phyloP scores from a whole-genome alignment of 2,329 filamentous ascomycete genomes.

The Fusarium verrucosum region DNA sequence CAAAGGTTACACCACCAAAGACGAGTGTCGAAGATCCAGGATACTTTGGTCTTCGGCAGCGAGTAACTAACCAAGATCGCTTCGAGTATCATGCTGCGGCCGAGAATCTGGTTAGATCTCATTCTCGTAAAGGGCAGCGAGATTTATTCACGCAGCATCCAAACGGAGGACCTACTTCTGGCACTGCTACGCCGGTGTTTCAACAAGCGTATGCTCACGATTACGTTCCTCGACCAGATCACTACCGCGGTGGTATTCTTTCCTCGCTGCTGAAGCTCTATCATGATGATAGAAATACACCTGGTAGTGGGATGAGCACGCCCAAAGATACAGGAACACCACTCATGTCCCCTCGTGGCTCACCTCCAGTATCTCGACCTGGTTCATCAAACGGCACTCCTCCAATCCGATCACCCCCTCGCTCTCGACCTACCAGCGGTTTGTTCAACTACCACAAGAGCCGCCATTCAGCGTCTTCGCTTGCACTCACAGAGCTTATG shows the following conservation, averaged over 20 bases:
- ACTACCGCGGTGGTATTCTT: conserved; percentile 78
- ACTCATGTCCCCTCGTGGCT: conserved; percentile 53
- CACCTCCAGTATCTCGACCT: conserved; percentile 54
- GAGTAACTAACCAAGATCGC: conserved; percentile 31
- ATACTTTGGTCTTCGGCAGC: conserved; percentile 41
- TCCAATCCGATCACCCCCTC: conserved; percentile 42
- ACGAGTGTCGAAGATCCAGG: conserved; percentile 19
- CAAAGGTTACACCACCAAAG: conserved; percentile 40
- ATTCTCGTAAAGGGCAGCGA: conserved; percentile 45
- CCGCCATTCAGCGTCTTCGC: conserved; percentile 54
- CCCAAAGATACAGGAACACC: conserved; percentile 53
- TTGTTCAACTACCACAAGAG: conserved; percentile 56
- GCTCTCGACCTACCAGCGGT: conserved; percentile 51
- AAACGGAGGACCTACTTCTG: conserved; percentile 46
- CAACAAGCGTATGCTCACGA: conserved; percentile 61
- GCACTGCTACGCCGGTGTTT: conserved; percentile 50
- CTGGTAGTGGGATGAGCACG: conserved; percentile 54
- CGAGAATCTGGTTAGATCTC: conserved; percentile 50
- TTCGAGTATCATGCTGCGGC: conserved; percentile 44
- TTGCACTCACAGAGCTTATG: conserved; percentile 61
- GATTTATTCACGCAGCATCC: conserved; percentile 47
- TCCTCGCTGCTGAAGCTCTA: conserved; percentile 78
- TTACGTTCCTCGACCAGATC: conserved; percentile 72
- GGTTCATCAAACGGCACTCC: conserved; percentile 50
- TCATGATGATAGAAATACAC: conserved; percentile 56